phyloP scores from a whole-genome alignment of 306 rosid species.

The Sophora flavescens region DNA sequence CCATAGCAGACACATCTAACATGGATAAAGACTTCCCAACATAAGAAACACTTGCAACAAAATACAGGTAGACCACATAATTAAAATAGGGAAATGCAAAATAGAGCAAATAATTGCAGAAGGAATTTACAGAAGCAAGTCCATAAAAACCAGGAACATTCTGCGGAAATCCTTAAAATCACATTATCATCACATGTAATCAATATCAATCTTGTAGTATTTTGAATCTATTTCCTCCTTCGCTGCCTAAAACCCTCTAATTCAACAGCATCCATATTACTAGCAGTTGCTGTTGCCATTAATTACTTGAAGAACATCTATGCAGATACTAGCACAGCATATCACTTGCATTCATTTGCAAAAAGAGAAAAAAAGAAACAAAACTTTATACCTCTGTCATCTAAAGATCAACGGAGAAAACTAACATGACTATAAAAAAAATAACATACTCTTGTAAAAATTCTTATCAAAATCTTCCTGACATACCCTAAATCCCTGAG shows the following conservation, averaged over 20 bases:
- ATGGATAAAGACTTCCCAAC: constrained; percentile 28
- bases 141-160: not conserved
- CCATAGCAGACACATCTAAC: constrained; percentile 6
- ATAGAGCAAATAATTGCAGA: constrained; percentile 11
- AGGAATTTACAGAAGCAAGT: not conserved
- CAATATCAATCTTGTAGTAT: too few relatives aligned
- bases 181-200: too few relatives aligned
- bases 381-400: not conserved
- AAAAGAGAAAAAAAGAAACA: not conserved
- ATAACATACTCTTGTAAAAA: constrained; percentile 12
- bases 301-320: constrained; percentile 30
- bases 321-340: constrained; percentile 20
- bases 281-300: constrained; percentile 4
- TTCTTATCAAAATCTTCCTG: constrained; percentile 39
- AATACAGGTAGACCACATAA: not conserved
- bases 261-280: constrained; percentile 5
- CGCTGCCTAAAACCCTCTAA: too few relatives aligned
- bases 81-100: constrained; percentile 29
- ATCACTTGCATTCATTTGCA: constrained; percentile 24
- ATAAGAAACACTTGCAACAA: constrained; percentile 20
- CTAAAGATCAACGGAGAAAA: constrained; percentile 20
- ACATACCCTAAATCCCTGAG: constrained; percentile 94
- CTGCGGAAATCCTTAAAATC: constrained; percentile 8
- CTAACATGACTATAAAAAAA: not conserved
- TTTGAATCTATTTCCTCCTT: too few relatives aligned